phyloP scores from a whole-genome alignment of 2,329 filamentous ascomycete genomes.

The Mycogone perniciosa region DNA sequence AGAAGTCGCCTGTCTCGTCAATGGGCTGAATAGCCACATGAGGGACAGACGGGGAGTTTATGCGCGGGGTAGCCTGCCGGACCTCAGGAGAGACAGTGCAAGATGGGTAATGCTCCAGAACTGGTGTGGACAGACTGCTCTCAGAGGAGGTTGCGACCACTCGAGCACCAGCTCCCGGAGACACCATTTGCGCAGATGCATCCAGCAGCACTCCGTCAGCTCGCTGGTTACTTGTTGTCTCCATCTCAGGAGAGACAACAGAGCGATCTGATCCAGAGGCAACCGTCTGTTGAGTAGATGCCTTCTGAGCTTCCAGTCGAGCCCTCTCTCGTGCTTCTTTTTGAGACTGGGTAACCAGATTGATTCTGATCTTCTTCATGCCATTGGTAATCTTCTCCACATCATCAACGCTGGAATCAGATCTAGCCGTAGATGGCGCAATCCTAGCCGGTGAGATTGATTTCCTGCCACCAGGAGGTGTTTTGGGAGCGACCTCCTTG shows the following conservation, averaged over 20 bases:
- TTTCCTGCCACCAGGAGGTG: conserved; percentile 33
- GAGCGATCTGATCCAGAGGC: conserved; percentile 2
- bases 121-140: conserved; percentile 20
- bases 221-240: conserved; percentile 3
- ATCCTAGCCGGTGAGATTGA: conserved; percentile 17
- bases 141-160: conserved; percentile 19
- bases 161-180: conserved; percentile 14
- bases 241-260: background rate
- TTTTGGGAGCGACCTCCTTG: conserved; percentile 32
- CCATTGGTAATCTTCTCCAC: conserved; percentile 51
- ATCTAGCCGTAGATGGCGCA: conserved; percentile 6
- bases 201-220: background rate
- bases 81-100: conserved; percentile 17
- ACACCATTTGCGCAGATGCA: background rate
- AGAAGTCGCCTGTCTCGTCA: conserved; percentile 32
- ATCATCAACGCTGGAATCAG: conserved; percentile 27
- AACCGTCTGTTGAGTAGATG: conserved; percentile 3
- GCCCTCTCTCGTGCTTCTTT: conserved; percentile 44
- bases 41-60: conserved; percentile 26
- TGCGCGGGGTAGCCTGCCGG: conserved; percentile 18
- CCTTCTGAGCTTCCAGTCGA: conserved; percentile 20
- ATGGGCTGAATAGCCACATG: conserved; percentile 22
- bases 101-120: conserved; percentile 19
- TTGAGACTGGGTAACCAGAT: conserved; percentile 52
- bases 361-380: conserved; percentile 59